Percentiles rank a stretch among this genome's conserved stretches.
phyloP scores from a whole-genome alignment of 2,329 filamentous ascomycete species.

The Pseudogymnoascus sp. region DNA sequence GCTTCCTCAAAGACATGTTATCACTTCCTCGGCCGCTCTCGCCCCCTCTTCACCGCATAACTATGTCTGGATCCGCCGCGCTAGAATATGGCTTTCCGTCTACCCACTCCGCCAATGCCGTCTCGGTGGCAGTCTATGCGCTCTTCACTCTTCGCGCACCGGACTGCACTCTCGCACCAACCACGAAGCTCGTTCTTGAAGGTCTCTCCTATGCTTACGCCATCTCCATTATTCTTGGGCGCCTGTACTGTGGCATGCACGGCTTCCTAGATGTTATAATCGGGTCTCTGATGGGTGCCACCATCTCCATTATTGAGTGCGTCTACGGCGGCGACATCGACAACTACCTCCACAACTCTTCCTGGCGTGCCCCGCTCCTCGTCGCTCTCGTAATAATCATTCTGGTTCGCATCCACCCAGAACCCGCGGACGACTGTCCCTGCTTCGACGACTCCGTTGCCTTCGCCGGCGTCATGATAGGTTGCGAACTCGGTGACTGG shows the following conservation, averaged over 20 bases:
- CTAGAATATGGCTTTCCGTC: constrained; percentile 97
- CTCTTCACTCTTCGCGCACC: constrained; percentile 61
- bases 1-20: constrained; percentile 88
- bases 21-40: constrained; percentile 88
- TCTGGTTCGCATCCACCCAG: constrained; percentile 82
- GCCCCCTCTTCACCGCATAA: constrained; percentile 85
- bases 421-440: constrained; percentile 92
- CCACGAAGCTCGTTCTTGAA: constrained; percentile 55
- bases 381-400: constrained; percentile 59
- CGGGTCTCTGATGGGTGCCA: constrained; percentile 67
- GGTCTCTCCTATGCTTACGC: constrained; percentile 73
- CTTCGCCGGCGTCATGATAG: constrained; percentile 84
- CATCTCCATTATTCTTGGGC: constrained; percentile 77
- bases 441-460: constrained; percentile 95
- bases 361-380: constrained; percentile 54
- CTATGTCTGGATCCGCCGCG: constrained; percentile 91
- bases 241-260: constrained; percentile 97
- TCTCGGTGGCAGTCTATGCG: constrained; percentile 83
- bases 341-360: constrained; percentile 56
- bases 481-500: constrained; percentile 75
- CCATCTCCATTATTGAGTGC: constrained; percentile 51
- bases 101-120: constrained; percentile 92
- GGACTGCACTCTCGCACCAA: constrained; percentile 51
- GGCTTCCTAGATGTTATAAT: constrained; percentile 86
- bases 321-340: constrained; percentile 56